Conservation (phyloP, 2,329 filamentous ascomycete genomes). For the Torrubiella hemipterigena region DNA sequence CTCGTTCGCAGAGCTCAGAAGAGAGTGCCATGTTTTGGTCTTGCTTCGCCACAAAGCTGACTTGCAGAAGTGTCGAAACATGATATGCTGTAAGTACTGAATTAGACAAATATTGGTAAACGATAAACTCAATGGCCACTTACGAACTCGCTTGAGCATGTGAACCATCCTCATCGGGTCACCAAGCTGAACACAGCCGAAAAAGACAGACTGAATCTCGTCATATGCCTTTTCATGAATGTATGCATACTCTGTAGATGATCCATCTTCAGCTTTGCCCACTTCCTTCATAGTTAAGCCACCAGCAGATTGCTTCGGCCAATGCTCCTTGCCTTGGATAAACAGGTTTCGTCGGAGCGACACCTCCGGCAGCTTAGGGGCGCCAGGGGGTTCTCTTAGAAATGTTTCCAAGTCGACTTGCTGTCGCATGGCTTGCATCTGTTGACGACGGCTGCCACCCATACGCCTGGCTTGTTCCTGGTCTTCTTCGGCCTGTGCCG, state of each 20-base stretch:
- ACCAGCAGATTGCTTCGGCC: conserved; percentile 68
- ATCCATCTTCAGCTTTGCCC: conserved; percentile 32
- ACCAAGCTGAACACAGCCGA: conserved; percentile 66
- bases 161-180: conserved; percentile 74
- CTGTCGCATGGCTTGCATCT: conserved; percentile 28
- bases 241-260: conserved; percentile 60
- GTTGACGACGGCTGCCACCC: conserved; percentile 19
- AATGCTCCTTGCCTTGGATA: conserved; percentile 75
- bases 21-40: conserved; percentile 80
- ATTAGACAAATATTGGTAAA: no score
- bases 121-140: no score
- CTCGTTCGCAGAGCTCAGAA: conserved; percentile 78
- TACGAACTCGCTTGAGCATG: conserved; percentile 40
- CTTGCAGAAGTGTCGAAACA: conserved; percentile 84
- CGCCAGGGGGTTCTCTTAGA: conserved; percentile 39
- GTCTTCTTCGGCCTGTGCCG: conserved; percentile 36
- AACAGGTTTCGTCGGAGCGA: conserved; percentile 70
- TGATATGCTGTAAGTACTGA: conserved; percentile 57
- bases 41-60: conserved; percentile 83
- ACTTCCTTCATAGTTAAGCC: conserved; percentile 70
- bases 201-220: conserved; percentile 63
- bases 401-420: conserved; percentile 47
- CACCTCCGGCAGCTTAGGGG: conserved; percentile 54
- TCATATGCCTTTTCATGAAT: conserved; percentile 66
- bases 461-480: conserved; percentile 24